A percentile compares a stretch with the other conserved stretches of the same genome.
phyloP scores from a whole-genome alignment of 2,329 filamentous ascomycete genomes.

The Aplosporella prunicola region DNA sequence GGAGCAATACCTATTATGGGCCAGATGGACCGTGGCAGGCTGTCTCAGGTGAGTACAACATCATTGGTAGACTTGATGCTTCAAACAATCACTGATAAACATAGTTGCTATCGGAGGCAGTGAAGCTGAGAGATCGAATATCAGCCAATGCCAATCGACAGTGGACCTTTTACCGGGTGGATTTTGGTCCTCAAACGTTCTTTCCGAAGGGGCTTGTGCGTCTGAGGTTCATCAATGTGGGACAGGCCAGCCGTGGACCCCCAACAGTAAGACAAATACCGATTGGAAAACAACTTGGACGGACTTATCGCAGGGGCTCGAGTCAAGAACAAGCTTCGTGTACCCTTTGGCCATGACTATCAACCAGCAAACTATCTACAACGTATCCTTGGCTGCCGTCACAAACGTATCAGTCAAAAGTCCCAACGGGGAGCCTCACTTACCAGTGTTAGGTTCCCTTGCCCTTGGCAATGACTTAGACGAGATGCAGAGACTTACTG shows the following conservation, averaged over 20 bases:
- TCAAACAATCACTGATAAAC: too few relatives aligned
- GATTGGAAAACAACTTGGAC: neutral
- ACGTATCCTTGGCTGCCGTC: too few relatives aligned
- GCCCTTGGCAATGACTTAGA: too few relatives aligned
- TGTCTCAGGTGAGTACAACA: conserved; percentile 12
- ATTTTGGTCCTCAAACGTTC: conserved; percentile 4
- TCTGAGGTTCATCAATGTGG: too few relatives aligned
- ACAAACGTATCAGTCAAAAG: neutral
- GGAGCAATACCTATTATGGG: conserved; percentile 13
- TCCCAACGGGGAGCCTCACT: too few relatives aligned
- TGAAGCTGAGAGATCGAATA: too few relatives aligned
- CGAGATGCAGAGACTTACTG: too few relatives aligned
- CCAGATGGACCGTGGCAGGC: conserved; percentile 18
- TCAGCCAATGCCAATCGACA: too few relatives aligned
- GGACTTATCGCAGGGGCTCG: too few relatives aligned
- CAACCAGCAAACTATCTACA: neutral
- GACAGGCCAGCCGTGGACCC: conserved; percentile 13
- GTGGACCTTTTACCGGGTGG: conserved; percentile 14
- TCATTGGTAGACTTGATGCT: conserved; percentile 10
- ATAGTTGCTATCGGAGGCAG: too few relatives aligned
- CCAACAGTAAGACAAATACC: conserved; percentile 1
- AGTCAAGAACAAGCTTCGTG: too few relatives aligned
- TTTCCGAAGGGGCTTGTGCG: conserved; percentile 12
- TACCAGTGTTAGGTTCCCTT: too few relatives aligned
- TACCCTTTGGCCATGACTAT: conserved; percentile 3